These are phyloP conservation scores for Penicillium sp. DNA, from an alignment of 2,329 filamentous ascomycete genomes.

Conservation along the genomic window DNA sequence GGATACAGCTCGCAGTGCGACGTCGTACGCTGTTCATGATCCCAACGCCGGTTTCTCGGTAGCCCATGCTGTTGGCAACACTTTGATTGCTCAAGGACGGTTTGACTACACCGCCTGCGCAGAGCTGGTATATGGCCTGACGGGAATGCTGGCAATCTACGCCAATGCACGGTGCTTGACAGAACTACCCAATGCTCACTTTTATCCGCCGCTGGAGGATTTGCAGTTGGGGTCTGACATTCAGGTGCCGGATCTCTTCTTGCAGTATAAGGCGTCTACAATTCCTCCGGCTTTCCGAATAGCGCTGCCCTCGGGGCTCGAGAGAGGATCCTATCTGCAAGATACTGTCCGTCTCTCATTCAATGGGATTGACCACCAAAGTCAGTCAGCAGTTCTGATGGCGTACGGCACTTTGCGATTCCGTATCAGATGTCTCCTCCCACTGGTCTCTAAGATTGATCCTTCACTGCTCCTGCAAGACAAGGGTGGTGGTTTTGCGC, in stretches of 20 bases:
- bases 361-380: conserved; percentile 36
- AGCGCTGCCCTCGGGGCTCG: conserved; percentile 25
- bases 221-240: conserved; percentile 31
- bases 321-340: conserved; percentile 30
- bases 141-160: conserved; percentile 39
- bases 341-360: conserved; percentile 40
- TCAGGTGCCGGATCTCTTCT: conserved; percentile 35
- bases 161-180: conserved; percentile 36
- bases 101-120: conserved; percentile 31
- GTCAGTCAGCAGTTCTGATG: conserved; percentile 34
- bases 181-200: conserved; percentile 29
- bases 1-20: conserved; percentile 9
- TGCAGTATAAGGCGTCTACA: conserved; percentile 32
- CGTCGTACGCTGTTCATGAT: conserved; percentile 9
- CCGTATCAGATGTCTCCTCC: conserved; percentile 26
- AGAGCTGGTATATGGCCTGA: conserved; percentile 35
- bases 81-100: conserved; percentile 21
- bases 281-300: conserved; percentile 34
- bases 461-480: conserved; percentile 34
- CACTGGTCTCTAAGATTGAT: conserved; percentile 30
- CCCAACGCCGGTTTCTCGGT: conserved; percentile 20
- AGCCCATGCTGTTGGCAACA: conserved; percentile 31
- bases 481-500: conserved; percentile 36
- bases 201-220: conserved; percentile 30
- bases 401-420: conserved; percentile 35